A percentile compares a stretch with the other conserved stretches of the same genome.
phyloP scores from a whole-genome alignment of 1,284 basidiomycete genomes.

The Ceratobasidium sp. region DNA sequence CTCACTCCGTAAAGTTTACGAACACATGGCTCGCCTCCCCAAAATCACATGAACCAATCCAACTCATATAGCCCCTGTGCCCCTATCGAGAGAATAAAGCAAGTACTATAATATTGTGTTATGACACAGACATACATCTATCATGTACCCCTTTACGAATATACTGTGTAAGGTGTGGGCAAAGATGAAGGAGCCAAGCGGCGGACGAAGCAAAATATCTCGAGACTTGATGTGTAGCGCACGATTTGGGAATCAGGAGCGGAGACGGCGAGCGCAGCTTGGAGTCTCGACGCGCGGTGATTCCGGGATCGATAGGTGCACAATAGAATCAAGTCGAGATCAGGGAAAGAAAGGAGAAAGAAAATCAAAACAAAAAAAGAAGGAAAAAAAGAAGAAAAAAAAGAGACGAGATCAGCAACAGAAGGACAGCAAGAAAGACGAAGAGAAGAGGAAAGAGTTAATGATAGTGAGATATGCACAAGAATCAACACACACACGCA shows the following conservation, averaged over 20 bases:
- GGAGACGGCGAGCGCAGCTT: neutral
- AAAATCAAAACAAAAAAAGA: neutral
- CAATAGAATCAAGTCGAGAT: neutral
- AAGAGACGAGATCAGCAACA: neutral
- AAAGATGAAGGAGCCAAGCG: neutral
- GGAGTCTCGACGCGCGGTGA: constrained; percentile 6
- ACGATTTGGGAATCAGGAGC: neutral
- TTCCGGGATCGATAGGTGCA: neutral
- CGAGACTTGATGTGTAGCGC: too few species aligned
- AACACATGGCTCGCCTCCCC: too few species aligned
- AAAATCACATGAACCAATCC: too few species aligned
- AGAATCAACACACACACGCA: constrained; percentile 5
- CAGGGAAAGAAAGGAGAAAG: neutral
- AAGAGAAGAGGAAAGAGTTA: constrained; percentile 10
- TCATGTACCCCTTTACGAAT: constrained; percentile 15
- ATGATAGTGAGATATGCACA: constrained; percentile 14
- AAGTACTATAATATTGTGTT: constrained; percentile 31
- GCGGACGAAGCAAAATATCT: neutral
- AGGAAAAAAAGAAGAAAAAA: neutral
- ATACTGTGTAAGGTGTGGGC: too few species aligned
- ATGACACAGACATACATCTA: constrained; percentile 36
- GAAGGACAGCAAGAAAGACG: neutral
- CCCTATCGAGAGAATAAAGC: neutral
- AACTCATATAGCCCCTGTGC: neutral
- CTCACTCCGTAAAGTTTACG: too few species aligned